Evolutionary conservation across 371 early-diverging fungal species (phyloP).

Genomic region (Rhizopus delemar): DNA sequence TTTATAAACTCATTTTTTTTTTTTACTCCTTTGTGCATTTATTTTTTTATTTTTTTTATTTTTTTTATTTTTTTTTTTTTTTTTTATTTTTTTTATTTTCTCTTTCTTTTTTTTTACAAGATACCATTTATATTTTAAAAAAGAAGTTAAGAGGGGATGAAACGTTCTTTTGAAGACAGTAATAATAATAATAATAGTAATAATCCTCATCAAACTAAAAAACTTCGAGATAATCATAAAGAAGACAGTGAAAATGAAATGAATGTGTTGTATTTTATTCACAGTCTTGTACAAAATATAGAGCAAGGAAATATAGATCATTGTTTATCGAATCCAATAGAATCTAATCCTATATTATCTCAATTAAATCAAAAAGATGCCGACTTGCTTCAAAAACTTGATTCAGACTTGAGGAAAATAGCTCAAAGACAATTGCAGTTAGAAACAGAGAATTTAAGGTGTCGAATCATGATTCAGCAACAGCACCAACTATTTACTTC

Average conservation of each 20-base stretch:
- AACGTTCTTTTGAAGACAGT: constrained; percentile 26
- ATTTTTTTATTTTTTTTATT: not conserved
- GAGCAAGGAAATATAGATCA: constrained; percentile 45
- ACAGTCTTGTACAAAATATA: constrained; percentile 37
- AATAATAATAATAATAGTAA: constrained; percentile 10
- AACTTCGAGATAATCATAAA: constrained; percentile 22
- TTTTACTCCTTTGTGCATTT: not conserved
- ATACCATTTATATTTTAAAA: constrained; percentile 4
- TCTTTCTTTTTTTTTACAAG: constrained; percentile 7
- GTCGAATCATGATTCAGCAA: constrained; percentile 45
- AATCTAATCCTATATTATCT: constrained; percentile 3
- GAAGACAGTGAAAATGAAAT: constrained; percentile 6
- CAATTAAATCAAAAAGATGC: constrained; percentile 11
- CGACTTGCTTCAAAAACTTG: constrained; percentile 25
- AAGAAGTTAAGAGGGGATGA: constrained; percentile 21
- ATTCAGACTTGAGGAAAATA: constrained; percentile 37
- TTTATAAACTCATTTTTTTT: no score
- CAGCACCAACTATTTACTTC: constrained; percentile 39
- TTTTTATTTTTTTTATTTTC: not conserved
- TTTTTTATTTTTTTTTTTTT: constrained; percentile 3
- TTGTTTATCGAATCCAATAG: constrained; percentile 31
- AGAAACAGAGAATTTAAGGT: constrained; percentile 46
- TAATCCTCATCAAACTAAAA: constrained; percentile 3
- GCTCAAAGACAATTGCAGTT: constrained; percentile 42
- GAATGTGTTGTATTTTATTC: constrained; percentile 33